These are phyloP conservation scores for Melampsora americana DNA, from an alignment of 1,284 basidiomycete species.

Conservation along the genomic window DNA sequence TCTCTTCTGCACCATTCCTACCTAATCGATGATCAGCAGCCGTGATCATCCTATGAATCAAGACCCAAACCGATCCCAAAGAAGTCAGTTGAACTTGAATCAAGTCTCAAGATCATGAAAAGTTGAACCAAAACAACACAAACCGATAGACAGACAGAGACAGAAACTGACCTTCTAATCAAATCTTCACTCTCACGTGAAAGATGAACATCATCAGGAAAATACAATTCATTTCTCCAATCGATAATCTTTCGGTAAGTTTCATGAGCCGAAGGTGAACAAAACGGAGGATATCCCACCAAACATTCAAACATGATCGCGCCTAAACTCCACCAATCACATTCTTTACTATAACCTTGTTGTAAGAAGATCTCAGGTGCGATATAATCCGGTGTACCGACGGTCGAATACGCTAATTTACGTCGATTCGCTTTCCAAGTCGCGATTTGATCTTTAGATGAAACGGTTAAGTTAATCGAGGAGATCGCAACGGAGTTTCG, in stretches of 20 bases:
- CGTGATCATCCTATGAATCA: conserved; percentile 23
- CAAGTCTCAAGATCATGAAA: no score
- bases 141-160: background rate
- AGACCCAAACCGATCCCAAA: background rate
- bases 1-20: conserved; percentile 68
- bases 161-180: conserved; percentile 64
- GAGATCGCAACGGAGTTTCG: conserved; percentile 94
- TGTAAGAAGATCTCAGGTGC: conserved; percentile 97
- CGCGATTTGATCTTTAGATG: conserved; percentile 84
- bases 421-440: conserved; percentile 99
- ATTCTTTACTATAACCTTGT: conserved; percentile 96
- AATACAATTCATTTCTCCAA: conserved; percentile 83
- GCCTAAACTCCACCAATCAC: conserved; percentile 76
- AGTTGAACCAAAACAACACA: no score
- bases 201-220: conserved; percentile 94
- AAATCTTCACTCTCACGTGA: conserved; percentile 88
- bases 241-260: conserved; percentile 99
- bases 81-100: background rate
- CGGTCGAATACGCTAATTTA: conserved; percentile 95
- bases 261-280: conserved; percentile 93
- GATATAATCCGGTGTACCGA: conserved; percentile 98
- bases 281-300: conserved; percentile 93
- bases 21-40: conserved; percentile 61
- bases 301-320: conserved; percentile 99
- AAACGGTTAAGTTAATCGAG: conserved; percentile 90